phyloP scores from a whole-genome alignment of 78 protist species.

The Tieghemostelium lacteum region DNA sequence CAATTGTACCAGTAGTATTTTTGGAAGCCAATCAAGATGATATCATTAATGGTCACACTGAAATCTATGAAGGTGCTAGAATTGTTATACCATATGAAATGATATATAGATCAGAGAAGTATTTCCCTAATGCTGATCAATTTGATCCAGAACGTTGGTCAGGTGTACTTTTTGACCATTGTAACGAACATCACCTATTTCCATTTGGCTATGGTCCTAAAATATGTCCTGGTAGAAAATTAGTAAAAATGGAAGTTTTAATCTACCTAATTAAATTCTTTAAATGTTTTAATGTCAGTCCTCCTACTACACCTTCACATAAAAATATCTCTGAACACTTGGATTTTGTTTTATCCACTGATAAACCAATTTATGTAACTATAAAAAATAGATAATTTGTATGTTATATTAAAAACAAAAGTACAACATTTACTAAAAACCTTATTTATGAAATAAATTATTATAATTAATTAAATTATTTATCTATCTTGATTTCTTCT shows the following conservation, averaged over 20 bases:
- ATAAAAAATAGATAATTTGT: neutral
- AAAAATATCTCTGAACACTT: neutral
- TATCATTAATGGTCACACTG: neutral
- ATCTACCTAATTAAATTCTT: neutral
- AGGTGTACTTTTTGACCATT: slow-evolving; percentile 1
- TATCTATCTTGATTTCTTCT: no score
- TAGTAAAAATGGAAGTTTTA: neutral
- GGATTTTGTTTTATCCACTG: neutral
- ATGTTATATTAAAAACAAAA: no score
- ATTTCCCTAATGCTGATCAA: neutral
- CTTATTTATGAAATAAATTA: no score
- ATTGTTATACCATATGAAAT: neutral
- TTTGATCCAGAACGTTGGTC: slow-evolving; percentile 13
- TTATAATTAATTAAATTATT: no score
- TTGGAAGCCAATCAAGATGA: slow-evolving; percentile 1
- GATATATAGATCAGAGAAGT: neutral
- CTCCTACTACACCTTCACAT: neutral
- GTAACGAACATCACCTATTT: neutral
- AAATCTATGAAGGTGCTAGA: slow-evolving; percentile 1
- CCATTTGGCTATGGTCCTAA: slow-evolving; percentile 16
- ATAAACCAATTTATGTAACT: neutral
- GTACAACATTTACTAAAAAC: no score
- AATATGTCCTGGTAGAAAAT: slow-evolving; percentile 23
- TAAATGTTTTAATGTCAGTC: neutral
- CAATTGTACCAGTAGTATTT: neutral